These are phyloP conservation scores for Aquilaria malaccensis DNA, from an alignment of 345 rosid species.

Conservation along the genomic window DNA sequence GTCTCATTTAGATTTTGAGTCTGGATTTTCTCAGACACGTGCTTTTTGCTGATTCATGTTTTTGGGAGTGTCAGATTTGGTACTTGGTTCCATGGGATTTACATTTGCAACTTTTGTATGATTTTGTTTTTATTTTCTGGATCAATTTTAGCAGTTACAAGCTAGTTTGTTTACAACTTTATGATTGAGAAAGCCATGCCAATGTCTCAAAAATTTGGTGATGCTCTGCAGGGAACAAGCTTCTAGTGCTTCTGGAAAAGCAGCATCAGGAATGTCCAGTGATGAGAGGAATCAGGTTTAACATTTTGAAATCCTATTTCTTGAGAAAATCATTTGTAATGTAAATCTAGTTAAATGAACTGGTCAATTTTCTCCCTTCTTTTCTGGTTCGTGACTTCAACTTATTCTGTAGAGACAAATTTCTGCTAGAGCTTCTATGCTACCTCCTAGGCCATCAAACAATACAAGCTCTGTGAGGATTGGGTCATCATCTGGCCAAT, in stretches of 20 bases:
- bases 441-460: conserved; percentile 78
- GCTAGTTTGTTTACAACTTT: too few species aligned
- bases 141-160: too few species aligned
- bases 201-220: neutral
- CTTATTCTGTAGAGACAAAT: conserved; percentile 42
- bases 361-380: neutral
- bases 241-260: conserved; percentile 86
- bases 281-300: conserved; percentile 94
- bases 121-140: too few species aligned
- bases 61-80: too few species aligned
- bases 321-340: neutral
- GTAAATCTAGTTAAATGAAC: conserved; percentile 1
- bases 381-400: conserved; percentile 10
- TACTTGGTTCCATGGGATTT: too few species aligned
- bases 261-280: conserved; percentile 94
- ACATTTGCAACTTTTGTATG: too few species aligned
- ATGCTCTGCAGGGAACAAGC: conserved; percentile 72
- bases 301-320: conserved; percentile 3
- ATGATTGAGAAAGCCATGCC: too few species aligned
- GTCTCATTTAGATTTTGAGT: too few species aligned
- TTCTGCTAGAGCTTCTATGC: conserved; percentile 88
- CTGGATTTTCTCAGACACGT: too few species aligned
- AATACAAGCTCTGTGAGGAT: conserved; percentile 47
- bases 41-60: too few species aligned
- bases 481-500: conserved; percentile 58